phyloP scores from a whole-genome alignment of 78 protist genomes.

The slime mould (Dictyostelium discoideum) region DNA sequence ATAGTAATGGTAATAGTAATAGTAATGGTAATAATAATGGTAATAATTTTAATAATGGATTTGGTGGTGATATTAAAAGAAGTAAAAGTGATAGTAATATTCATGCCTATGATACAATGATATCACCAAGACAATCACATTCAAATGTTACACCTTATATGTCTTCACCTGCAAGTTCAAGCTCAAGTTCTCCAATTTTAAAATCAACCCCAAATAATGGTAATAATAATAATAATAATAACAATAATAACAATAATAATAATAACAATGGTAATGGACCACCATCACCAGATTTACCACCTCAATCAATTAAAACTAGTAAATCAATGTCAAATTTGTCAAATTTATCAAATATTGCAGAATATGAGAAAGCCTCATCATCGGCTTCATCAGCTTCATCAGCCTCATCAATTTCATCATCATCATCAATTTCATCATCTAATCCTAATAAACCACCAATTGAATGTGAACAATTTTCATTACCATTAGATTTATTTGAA shows the following conservation, averaged over 20 bases:
- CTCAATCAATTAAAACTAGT: background rate
- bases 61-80: background rate
- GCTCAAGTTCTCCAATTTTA: constrained; percentile 14
- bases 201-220: background rate
- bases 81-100: constrained; percentile 2
- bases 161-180: background rate
- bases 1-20: background rate
- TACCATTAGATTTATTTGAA: constrained; percentile 49
- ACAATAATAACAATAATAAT: background rate
- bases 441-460: background rate
- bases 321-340: background rate
- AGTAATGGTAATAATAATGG: background rate
- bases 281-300: background rate
- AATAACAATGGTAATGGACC: background rate
- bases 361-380: background rate
- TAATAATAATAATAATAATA: background rate
- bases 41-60: background rate
- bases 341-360: background rate
- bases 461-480: constrained; percentile 59
- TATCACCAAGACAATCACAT: constrained; percentile 11
- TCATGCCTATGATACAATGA: background rate
- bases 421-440: background rate
- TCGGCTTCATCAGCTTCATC: too few species aligned
- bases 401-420: too few species aligned
- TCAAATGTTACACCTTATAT: background rate